A percentile compares a stretch with the other conserved stretches of the same genome.
These are phyloP conservation scores for Bauhinia variegata DNA, from an alignment of 306 rosid species.

Conservation along the genomic window DNA sequence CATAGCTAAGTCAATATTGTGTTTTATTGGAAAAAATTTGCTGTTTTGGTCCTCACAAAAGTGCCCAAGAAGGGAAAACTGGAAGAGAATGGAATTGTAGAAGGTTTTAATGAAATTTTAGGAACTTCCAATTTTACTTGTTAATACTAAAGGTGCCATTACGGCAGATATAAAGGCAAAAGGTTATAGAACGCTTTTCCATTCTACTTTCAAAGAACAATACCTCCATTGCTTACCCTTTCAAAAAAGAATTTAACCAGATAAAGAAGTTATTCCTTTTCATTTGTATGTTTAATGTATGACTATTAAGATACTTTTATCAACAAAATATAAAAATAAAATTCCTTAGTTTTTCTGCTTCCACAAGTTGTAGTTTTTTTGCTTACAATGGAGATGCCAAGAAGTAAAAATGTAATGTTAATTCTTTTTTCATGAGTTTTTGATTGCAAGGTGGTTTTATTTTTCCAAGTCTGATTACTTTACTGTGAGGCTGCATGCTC, in stretches of 20 bases:
- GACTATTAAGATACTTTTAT: constrained; percentile 5
- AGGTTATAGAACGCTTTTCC: no score
- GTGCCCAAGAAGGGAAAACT: not conserved
- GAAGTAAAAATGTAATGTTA: no score
- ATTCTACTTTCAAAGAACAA: not conserved
- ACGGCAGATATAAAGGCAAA: not conserved
- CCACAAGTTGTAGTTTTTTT: no score
- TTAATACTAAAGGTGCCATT: not conserved
- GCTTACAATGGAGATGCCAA: no score
- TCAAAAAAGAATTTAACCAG: constrained; percentile 3
- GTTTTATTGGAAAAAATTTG: not conserved
- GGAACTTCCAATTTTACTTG: not conserved
- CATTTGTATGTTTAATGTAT: not conserved
- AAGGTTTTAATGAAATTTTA: not conserved
- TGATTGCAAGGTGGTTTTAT: no score
- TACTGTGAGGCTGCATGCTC: no score
- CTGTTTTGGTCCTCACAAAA: not conserved
- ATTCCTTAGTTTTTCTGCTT: no score
- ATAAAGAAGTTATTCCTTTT: constrained; percentile 2
- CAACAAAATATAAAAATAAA: no score
- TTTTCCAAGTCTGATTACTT: no score
- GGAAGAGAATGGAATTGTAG: not conserved
- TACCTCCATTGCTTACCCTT: constrained; percentile 3
- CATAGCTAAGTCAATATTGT: not conserved
- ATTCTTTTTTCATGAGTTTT: no score